A percentile compares a stretch with the other conserved stretches of the same genome.
These are phyloP conservation scores for Neckera pumila DNA, from an alignment of 225 moss, liverwort and hornwort species.

Conservation along the genomic window DNA sequence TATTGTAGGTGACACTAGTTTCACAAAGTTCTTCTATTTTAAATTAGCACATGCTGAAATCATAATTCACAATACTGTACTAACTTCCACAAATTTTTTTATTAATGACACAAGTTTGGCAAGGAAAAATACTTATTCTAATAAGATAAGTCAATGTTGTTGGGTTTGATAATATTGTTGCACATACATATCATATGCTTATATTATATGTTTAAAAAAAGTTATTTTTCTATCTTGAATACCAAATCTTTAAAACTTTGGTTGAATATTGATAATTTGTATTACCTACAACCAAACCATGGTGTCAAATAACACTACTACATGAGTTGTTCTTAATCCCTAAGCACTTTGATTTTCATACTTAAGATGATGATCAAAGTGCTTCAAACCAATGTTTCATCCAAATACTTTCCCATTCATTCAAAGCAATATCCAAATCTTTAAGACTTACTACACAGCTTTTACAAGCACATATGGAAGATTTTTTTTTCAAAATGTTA, in stretches of 20 bases:
- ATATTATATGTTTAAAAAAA: neutral
- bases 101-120: neutral
- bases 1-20: rapidly evolving
- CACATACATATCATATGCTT: neutral
- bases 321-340: neutral
- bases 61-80: neutral
- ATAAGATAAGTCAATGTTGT: neutral
- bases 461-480: neutral
- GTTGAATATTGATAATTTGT: neutral
- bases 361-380: neutral
- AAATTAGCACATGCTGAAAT: neutral
- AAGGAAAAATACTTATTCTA: neutral
- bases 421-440: neutral
- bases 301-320: neutral
- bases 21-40: neutral
- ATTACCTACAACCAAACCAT: neutral
- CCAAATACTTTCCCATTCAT: neutral
- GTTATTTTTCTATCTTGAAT: neutral
- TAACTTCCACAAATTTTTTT: neutral
- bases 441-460: too few relatives aligned
- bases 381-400: neutral
- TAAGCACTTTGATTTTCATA: rapidly evolving
- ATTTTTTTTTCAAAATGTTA: neutral
- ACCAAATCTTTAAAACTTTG: neutral
- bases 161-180: neutral